phyloP scores from a whole-genome alignment of 352 stramenopile species.

The Phytopythium ostracodes region DNA sequence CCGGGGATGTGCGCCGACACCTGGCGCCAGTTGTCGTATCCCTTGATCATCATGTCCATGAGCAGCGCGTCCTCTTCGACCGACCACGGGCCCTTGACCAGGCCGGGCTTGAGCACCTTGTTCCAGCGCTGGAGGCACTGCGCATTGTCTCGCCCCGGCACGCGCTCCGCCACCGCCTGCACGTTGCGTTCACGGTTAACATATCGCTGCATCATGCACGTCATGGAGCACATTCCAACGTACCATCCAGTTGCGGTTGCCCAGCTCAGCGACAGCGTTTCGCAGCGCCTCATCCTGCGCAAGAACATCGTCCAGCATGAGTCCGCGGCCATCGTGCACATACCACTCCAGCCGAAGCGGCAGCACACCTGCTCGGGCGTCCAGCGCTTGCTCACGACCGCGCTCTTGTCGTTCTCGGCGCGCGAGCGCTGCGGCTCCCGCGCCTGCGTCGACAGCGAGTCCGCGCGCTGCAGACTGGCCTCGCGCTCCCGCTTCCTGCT shows the following conservation, averaged over 20 bases:
- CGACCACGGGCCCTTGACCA: slow-evolving; percentile 92
- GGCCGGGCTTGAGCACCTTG: slow-evolving; percentile 89
- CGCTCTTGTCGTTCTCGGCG: slow-evolving; percentile 41
- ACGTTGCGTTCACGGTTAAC: background rate
- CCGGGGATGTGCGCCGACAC: slow-evolving; percentile 66
- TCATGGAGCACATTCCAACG: background rate
- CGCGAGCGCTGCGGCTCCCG: slow-evolving; percentile 45
- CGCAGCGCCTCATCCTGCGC: slow-evolving; percentile 72
- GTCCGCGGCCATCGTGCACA: background rate
- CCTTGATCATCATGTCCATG: slow-evolving; percentile 81
- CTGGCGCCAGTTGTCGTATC: slow-evolving; percentile 68
- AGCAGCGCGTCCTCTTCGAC: slow-evolving; percentile 89
- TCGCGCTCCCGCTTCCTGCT: slow-evolving; percentile 36
- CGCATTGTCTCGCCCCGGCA: slow-evolving; percentile 65
- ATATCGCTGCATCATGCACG: too few relatives aligned
- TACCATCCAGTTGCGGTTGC: slow-evolving; percentile 89
- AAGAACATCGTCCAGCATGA: background rate
- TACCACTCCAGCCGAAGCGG: background rate
- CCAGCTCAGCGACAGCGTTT: slow-evolving; percentile 67
- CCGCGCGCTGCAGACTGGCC: slow-evolving; percentile 8
- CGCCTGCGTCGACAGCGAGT: slow-evolving; percentile 12
- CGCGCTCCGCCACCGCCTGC: slow-evolving; percentile 56
- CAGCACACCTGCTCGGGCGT: slow-evolving; percentile 58
- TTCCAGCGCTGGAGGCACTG: slow-evolving; percentile 86
- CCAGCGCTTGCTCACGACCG: slow-evolving; percentile 59